phyloP scores from a whole-genome alignment of 1,284 basidiomycete species.

The Coniophora puteana region DNA sequence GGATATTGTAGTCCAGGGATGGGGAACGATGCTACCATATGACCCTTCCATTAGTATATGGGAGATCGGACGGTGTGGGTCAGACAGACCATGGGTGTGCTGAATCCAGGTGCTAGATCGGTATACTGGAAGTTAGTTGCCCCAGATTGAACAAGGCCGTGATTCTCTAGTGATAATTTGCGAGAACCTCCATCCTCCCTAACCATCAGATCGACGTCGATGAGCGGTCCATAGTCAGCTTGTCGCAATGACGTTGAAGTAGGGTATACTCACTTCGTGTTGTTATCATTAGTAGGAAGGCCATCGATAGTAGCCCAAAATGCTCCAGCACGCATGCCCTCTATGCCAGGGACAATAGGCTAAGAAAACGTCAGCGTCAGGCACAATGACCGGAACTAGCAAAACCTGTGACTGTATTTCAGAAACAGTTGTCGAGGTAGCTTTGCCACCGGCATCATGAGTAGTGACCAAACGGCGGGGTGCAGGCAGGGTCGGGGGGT shows the following conservation, averaged over 20 bases:
- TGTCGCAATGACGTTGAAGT: conserved; percentile 1
- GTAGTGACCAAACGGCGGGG: conserved; percentile 48
- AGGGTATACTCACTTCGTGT: conserved; percentile 33
- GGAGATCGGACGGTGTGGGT: too few relatives aligned
- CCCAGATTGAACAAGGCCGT: conserved; percentile 41
- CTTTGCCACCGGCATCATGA: conserved; percentile 37
- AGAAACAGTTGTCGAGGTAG: conserved; percentile 28
- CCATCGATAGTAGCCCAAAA: conserved; percentile 49
- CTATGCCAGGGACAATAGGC: conserved; percentile 29
- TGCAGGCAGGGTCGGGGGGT: background rate
- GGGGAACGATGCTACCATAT: conserved; percentile 37
- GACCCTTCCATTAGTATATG: background rate
- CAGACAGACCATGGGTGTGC: conserved; percentile 44
- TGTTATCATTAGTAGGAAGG: conserved; percentile 54
- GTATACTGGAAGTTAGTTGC: conserved; percentile 51
- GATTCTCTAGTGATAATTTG: conserved; percentile 31
- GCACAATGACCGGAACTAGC: background rate
- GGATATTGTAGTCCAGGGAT: conserved; percentile 59
- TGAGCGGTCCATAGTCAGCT: background rate
- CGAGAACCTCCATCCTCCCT: conserved; percentile 52
- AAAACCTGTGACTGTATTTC: conserved; percentile 17
- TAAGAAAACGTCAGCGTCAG: background rate
- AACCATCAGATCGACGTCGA: conserved; percentile 4
- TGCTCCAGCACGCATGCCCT: conserved; percentile 27
- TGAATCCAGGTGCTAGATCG: conserved; percentile 52